Evolutionary conservation across 2,329 filamentous ascomycete species (phyloP).

Genomic region (Grosmannia clavigera): DNA sequence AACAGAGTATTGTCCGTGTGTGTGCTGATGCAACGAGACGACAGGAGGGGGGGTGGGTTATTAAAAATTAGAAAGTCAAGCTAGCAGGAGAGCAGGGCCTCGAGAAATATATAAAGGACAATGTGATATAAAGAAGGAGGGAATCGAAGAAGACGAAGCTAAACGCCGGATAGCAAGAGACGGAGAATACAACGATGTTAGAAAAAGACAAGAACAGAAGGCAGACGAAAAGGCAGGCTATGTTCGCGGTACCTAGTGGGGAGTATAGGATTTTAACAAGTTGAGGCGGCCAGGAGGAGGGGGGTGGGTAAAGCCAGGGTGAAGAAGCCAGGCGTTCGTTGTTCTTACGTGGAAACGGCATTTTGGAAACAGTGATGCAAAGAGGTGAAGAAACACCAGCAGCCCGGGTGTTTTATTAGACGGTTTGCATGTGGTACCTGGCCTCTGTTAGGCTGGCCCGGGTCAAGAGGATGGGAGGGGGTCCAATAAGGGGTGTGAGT

Average conservation of each 20-base stretch:
- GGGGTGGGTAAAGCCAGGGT: slow-evolving; percentile 1
- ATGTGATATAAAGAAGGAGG: neutral
- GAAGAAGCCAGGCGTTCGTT: slow-evolving; percentile 2
- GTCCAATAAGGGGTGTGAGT: neutral
- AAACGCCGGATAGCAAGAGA: neutral
- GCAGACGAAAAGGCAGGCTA: slow-evolving; percentile 3
- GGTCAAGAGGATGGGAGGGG: slow-evolving; percentile 4
- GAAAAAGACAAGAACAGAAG: slow-evolving; percentile 3
- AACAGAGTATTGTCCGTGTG: no score
- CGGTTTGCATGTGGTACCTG: slow-evolving; percentile 4
- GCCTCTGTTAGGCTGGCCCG: slow-evolving; percentile 4
- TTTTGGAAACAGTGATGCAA: neutral
- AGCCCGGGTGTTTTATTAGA: slow-evolving; percentile 1
- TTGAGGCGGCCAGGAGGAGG: neutral
- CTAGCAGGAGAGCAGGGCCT: neutral
- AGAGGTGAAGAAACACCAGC: neutral
- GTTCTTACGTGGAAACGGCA: neutral
- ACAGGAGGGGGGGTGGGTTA: neutral
- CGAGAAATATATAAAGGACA: neutral
- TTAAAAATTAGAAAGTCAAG: neutral
- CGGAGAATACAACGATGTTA: neutral
- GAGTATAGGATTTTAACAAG: slow-evolving; percentile 1
- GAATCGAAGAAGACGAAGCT: neutral
- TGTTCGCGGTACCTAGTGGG: slow-evolving; percentile 4
- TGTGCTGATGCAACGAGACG: neutral